Base-by-base conservation (phyloP, 2,329 filamentous ascomycete genomes). In the Hypoxylon sp. region DNA sequence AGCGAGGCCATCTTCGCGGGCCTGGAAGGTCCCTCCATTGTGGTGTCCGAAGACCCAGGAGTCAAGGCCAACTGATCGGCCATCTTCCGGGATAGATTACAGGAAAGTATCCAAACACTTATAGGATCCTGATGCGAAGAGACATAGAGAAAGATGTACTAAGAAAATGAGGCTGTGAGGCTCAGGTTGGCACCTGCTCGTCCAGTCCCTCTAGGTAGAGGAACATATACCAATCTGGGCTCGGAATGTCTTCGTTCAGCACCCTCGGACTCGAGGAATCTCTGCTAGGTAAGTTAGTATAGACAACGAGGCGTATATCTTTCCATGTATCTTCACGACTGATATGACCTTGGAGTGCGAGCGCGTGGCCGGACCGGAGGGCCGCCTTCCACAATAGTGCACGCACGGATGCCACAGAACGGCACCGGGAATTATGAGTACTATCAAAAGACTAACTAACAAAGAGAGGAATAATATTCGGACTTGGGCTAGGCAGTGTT, bases 21-120 rank as follows among this genome's bases (percentile, higher is more conserved):
- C 36, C 67, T 69, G 11, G 68, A 46, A 42, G 61, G 69, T 2
- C 65, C 65, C 40, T 72, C 69, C 54, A 72, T 58, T 30, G 58
- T 51, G 58, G 67, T 53, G 28, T 66, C 71, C 55, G 64, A 62
- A 36, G 72, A 67, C 51, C 57, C 66, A 24, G 72, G 49, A 12
- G 67, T 68, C 51, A 72, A 33, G 33, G 53, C 61, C 57, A 74
- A 33, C n/a, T 69, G 73, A 49, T 70, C 59, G 26, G 38, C 52
- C 62, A 63, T 65, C 26, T 26, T 56, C 20, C 36, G 44, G 22
- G 32, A 14, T n/a, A 16, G n/a, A 49, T 46, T 40, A 67, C 38
- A 22, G 45, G 44, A 45, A 3, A 56, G 36, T 20, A 36, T 36
- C 33, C 52, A 53, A 53, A 18, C 32, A 40, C 16, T 38, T 49